phyloP scores from a whole-genome alignment of 176 grass and related monocot genomes.

The Musa acuminata region DNA sequence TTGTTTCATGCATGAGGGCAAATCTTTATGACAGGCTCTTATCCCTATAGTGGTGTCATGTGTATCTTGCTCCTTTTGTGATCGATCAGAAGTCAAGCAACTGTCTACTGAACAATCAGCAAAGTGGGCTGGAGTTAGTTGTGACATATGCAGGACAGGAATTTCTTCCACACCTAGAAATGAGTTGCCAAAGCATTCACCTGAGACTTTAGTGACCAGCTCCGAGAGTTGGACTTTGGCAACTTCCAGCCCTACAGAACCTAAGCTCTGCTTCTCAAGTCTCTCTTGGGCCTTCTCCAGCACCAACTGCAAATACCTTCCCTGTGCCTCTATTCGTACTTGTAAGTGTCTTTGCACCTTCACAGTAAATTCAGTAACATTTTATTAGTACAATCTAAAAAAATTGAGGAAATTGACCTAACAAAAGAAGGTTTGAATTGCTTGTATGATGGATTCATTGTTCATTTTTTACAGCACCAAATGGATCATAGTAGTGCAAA shows the following conservation, averaged over 20 bases:
- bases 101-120: constrained; percentile 50
- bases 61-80: constrained; percentile 56
- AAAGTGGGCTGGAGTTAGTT: constrained; percentile 19
- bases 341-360: constrained; percentile 92
- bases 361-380: constrained; percentile 1
- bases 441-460: too few species aligned
- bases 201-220: constrained; percentile 69
- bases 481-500: neutral
- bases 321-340: constrained; percentile 91
- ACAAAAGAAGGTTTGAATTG: neutral
- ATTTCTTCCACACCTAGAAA: constrained; percentile 16
- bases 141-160: constrained; percentile 41
- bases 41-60: constrained; percentile 23
- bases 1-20: neutral
- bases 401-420: neutral
- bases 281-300: constrained; percentile 92
- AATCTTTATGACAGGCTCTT: constrained; percentile 10
- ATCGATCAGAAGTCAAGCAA: constrained; percentile 49
- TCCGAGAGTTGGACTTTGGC: constrained; percentile 68
- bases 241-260: constrained; percentile 43
- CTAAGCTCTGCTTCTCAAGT: constrained; percentile 46
- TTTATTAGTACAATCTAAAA: neutral
- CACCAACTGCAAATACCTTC: constrained; percentile 85
- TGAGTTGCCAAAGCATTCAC: constrained; percentile 24
- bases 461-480: neutral